Evolutionary conservation across 2,329 filamentous ascomycete genomes (phyloP).

Genomic region (Fusarium continuum): DNA sequence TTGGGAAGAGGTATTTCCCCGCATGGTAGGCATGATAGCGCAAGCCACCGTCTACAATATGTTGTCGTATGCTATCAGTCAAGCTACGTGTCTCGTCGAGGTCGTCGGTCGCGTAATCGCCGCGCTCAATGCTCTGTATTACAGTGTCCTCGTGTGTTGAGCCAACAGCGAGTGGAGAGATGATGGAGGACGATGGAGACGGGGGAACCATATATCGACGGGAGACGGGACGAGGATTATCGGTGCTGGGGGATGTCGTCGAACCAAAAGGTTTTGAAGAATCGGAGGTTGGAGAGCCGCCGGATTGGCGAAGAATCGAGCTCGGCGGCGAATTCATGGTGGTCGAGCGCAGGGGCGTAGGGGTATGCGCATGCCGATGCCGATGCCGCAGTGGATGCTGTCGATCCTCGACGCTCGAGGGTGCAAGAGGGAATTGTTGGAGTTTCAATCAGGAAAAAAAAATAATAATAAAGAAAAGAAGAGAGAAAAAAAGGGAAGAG

Average conservation of each 20-base stretch:
- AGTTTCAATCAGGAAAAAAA: neutral
- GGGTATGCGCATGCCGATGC: constrained; percentile 19
- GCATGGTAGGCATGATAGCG: constrained; percentile 55
- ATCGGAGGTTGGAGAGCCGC: neutral
- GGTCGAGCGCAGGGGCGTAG: constrained; percentile 3
- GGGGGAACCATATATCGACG: constrained; percentile 35
- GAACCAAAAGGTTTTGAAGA: constrained; percentile 1
- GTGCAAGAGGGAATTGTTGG: neutral
- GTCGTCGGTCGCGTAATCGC: constrained; percentile 42
- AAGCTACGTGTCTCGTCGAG: constrained; percentile 52
- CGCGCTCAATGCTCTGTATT: constrained; percentile 48
- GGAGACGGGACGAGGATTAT: neutral
- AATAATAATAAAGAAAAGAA: too few relatives aligned
- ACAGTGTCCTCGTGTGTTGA: constrained; percentile 43
- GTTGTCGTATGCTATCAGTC: constrained; percentile 55
- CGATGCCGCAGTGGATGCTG: constrained; percentile 7
- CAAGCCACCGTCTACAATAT: constrained; percentile 53
- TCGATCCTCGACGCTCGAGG: neutral
- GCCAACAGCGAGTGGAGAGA: constrained; percentile 47
- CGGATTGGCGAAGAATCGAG: constrained; percentile 26
- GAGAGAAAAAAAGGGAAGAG: neutral
- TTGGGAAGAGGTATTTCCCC: constrained; percentile 55
- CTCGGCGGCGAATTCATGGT: constrained; percentile 42
- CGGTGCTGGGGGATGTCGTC: neutral
- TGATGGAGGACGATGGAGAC: constrained; percentile 41